phyloP scores from a whole-genome alignment of 2,329 filamentous ascomycete species.

The Parastagonospora avenae region DNA sequence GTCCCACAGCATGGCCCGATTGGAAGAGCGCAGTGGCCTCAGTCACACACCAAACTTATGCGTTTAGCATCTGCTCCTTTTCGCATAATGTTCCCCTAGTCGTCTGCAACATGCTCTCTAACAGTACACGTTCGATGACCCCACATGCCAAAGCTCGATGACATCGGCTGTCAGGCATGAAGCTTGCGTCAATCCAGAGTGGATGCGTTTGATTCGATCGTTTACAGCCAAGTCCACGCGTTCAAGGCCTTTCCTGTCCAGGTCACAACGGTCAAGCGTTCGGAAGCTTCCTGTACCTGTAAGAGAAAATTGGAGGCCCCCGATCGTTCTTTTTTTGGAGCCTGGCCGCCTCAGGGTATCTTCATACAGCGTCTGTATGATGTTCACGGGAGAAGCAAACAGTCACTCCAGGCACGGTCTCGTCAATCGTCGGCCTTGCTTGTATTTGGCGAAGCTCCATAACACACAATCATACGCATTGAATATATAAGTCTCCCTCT shows the following conservation, averaged over 20 bases:
- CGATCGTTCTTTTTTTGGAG: slow-evolving; percentile 20
- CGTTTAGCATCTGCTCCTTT: slow-evolving; percentile 38
- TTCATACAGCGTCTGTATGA: slow-evolving; percentile 44
- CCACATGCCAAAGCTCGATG: slow-evolving; percentile 23
- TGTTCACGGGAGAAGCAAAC: slow-evolving; percentile 34
- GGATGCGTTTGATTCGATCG: slow-evolving; percentile 43
- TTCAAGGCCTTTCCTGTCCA: slow-evolving; percentile 21
- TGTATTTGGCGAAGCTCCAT: slow-evolving; percentile 12
- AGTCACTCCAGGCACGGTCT: slow-evolving; percentile 19
- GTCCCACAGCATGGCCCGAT: background rate
- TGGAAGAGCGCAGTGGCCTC: slow-evolving; percentile 4
- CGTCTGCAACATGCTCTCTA: slow-evolving; percentile 44
- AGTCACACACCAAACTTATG: slow-evolving; percentile 43
- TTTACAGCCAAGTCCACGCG: slow-evolving; percentile 26
- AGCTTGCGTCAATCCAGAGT: slow-evolving; percentile 23
- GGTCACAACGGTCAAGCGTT: slow-evolving; percentile 21
- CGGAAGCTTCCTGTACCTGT: slow-evolving; percentile 29
- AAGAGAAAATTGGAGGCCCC: slow-evolving; percentile 32
- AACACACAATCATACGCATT: slow-evolving; percentile 4
- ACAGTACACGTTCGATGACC: slow-evolving; percentile 38
- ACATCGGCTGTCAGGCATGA: slow-evolving; percentile 23
- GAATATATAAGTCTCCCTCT: slow-evolving; percentile 29
- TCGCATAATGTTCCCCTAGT: slow-evolving; percentile 24
- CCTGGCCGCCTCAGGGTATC: slow-evolving; percentile 32
- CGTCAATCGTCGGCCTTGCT: slow-evolving; percentile 14